Percentiles rank a stretch among this genome's conserved stretches.
phyloP scores from a whole-genome alignment of 2,329 filamentous ascomycete species.

The Colletotrichum incanum region DNA sequence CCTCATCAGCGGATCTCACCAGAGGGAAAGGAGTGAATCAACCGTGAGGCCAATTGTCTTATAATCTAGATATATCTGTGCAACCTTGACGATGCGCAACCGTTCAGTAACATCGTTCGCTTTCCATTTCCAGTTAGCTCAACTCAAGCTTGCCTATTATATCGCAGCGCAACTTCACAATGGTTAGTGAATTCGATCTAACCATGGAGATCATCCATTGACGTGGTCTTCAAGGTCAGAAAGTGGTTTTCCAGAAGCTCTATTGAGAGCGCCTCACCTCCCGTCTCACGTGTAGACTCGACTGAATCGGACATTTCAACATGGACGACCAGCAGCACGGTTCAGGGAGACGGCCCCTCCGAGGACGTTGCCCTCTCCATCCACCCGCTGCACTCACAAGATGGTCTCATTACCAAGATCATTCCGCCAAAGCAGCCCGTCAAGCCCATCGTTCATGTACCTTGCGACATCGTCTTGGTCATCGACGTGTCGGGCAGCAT shows the following conservation, averaged over 20 bases:
- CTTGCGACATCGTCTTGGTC: constrained; percentile 74
- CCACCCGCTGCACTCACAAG: constrained; percentile 55
- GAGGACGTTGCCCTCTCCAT: constrained; percentile 48
- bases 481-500: constrained; percentile 76
- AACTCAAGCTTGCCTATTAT: too few species aligned
- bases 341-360: not conserved
- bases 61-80: not conserved
- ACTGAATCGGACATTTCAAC: constrained; percentile 1
- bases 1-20: not conserved
- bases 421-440: constrained; percentile 59
- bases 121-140: not conserved
- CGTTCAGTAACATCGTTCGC: not conserved
- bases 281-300: not conserved
- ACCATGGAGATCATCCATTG: not conserved
- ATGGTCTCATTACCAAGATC: constrained; percentile 64
- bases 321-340: constrained; percentile 21
- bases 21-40: not conserved
- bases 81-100: not conserved
- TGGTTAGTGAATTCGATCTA: not conserved
- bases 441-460: constrained; percentile 56
- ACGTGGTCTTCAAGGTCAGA: constrained; percentile 19
- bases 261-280: not conserved
- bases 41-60: not conserved
- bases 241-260: constrained; percentile 27
- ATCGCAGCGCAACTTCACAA: not conserved